Percentiles rank a stretch among this genome's conserved stretches.
phyloP scores from a whole-genome alignment of 2,329 filamentous ascomycete species.

The Verticillium nonalfalfae region DNA sequence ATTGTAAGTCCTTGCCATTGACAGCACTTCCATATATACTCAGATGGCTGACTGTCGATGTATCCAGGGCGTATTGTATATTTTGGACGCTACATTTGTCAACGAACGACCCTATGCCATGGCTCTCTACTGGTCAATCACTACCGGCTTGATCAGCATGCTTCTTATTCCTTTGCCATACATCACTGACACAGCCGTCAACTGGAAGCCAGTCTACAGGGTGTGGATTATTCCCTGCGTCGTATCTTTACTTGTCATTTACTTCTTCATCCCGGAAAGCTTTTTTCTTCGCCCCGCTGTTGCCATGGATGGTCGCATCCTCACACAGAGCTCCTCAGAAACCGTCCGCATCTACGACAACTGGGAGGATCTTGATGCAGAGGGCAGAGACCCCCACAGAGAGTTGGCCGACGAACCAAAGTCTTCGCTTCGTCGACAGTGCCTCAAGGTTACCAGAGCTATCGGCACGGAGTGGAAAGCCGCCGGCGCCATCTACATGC shows the following conservation, averaged over 20 bases:
- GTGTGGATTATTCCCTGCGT: slow-evolving; percentile 18
- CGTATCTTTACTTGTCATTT: slow-evolving; percentile 18
- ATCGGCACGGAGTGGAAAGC: slow-evolving; percentile 9
- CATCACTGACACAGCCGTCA: slow-evolving; percentile 15
- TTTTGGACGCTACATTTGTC: slow-evolving; percentile 31
- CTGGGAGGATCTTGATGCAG: slow-evolving; percentile 15
- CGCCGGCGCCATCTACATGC: slow-evolving; percentile 11
- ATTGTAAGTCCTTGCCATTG: slow-evolving; percentile 13
- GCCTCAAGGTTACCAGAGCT: slow-evolving; percentile 6
- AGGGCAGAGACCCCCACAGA: background rate
- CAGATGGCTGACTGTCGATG: background rate
- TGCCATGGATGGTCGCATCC: slow-evolving; percentile 31
- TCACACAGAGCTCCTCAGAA: slow-evolving; percentile 28
- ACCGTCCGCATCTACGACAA: slow-evolving; percentile 29
- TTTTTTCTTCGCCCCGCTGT: slow-evolving; percentile 32
- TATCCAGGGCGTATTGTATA: slow-evolving; percentile 22
- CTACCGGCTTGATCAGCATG: slow-evolving; percentile 16
- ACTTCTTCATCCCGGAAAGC: slow-evolving; percentile 27
- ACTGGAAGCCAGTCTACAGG: slow-evolving; percentile 26
- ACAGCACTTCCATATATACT: background rate
- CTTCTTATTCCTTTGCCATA: slow-evolving; percentile 18
- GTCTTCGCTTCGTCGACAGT: slow-evolving; percentile 1
- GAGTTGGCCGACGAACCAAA: background rate
- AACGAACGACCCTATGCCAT: slow-evolving; percentile 25
- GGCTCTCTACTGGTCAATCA: slow-evolving; percentile 25